Evolutionary conservation across 768 basidiomycete genomes (phyloP).

Genomic region (Pleurotus giganteus): DNA sequence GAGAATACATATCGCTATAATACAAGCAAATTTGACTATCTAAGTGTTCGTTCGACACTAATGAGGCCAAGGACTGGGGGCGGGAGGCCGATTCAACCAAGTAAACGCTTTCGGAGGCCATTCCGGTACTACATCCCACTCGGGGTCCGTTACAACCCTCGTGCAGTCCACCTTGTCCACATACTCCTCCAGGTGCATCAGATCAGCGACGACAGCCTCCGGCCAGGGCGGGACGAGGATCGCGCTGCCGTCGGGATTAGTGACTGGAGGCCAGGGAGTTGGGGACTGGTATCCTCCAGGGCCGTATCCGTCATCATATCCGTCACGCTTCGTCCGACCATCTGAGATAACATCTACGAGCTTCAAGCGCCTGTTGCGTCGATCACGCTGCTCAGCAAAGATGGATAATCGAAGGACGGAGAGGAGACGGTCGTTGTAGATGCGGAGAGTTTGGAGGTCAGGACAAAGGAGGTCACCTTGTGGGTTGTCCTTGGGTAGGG

Average conservation of each 20-base stretch:
- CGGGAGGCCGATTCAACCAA: background rate
- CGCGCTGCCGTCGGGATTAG: background rate
- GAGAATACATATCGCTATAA: no score
- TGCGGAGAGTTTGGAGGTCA: slow-evolving; percentile 1
- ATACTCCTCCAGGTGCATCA: slow-evolving; percentile 6
- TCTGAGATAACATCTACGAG: slow-evolving; percentile 6
- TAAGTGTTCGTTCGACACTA: no score
- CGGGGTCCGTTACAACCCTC: slow-evolving; percentile 2
- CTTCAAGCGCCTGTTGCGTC: background rate
- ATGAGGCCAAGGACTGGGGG: background rate
- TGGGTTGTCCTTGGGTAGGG: slow-evolving; percentile 1
- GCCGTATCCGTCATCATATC: background rate
- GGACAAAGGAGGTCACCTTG: slow-evolving; percentile 6
- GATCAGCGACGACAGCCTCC: slow-evolving; percentile 5
- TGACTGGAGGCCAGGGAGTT: background rate
- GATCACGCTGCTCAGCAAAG: slow-evolving; percentile 6
- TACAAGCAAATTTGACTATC: no score
- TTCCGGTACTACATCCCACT: slow-evolving; percentile 4
- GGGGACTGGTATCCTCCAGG: background rate
- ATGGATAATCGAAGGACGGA: slow-evolving; percentile 6
- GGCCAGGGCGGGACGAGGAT: background rate
- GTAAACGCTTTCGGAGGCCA: slow-evolving; percentile 4
- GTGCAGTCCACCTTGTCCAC: slow-evolving; percentile 8
- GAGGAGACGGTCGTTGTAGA: slow-evolving; percentile 5
- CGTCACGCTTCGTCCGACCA: background rate